Evolutionary conservation across 1,284 basidiomycete species (phyloP).

Genomic region (Sporisorium sorghi): DNA sequence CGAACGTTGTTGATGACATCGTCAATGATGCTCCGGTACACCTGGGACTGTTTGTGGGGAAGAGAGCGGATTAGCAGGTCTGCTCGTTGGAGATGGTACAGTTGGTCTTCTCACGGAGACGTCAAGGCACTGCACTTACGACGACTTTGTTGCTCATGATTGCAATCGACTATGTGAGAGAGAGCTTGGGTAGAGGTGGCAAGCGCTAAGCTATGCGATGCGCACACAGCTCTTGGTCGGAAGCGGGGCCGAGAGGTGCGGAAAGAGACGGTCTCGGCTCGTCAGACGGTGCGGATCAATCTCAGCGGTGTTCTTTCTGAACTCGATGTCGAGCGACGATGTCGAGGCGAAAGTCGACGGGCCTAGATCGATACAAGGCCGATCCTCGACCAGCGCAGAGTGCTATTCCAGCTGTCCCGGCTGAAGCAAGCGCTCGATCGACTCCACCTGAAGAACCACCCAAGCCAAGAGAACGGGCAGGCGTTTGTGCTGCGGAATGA

Average conservation of each 20-base stretch:
- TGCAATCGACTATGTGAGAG: neutral
- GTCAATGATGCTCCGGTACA: constrained; percentile 95
- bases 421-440: neutral
- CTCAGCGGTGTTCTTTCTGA: neutral
- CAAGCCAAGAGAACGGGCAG: neutral
- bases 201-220: neutral
- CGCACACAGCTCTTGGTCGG: neutral
- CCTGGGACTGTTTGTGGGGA: constrained; percentile 80
- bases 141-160: constrained; percentile 61
- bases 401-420: constrained; percentile 1
- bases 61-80: neutral
- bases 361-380: too few relatives aligned
- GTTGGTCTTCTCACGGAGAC: too few relatives aligned
- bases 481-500: constrained; percentile 1
- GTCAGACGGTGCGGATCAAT: neutral
- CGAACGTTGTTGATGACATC: constrained; percentile 90
- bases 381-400: neutral
- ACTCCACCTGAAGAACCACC: neutral
- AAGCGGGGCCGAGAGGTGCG: neutral
- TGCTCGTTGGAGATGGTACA: neutral
- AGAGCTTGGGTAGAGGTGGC: neutral
- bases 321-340: neutral
- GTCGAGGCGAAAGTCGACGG: neutral
- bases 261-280: neutral
- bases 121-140: constrained; percentile 29